Percentiles rank a stretch among this genome's conserved stretches.
Evolutionary conservation across 164 flowering plant genomes (phyloP).

Genomic region (Stephania yunnanensis): DNA sequence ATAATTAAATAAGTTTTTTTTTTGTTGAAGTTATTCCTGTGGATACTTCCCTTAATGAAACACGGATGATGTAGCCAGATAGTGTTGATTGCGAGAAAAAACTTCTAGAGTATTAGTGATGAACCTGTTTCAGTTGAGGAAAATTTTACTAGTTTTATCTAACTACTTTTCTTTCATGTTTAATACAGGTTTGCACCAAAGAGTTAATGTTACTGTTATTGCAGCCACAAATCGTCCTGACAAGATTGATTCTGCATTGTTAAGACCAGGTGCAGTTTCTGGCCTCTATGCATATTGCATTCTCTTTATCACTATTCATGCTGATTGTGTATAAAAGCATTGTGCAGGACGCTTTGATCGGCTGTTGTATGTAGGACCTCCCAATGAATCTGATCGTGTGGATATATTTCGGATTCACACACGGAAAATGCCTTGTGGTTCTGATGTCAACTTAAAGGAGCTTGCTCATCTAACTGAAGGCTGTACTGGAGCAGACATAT

Average conservation of each 20-base stretch:
- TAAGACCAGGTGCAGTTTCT: constrained; percentile 67
- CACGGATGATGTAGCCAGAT: background rate
- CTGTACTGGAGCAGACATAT: constrained; percentile 90
- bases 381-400: constrained; percentile 58
- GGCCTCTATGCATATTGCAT: constrained; percentile 8
- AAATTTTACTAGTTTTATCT: background rate
- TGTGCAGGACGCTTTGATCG: constrained; percentile 93
- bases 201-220: constrained; percentile 85
- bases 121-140: background rate
- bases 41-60: background rate
- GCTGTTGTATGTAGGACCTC: constrained; percentile 88
- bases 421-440: constrained; percentile 52
- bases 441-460: constrained; percentile 57
- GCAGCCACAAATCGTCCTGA: constrained; percentile 99
- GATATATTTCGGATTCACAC: constrained; percentile 78
- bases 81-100: background rate
- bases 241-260: constrained; percentile 89
- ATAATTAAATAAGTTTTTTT: background rate
- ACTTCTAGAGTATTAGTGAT: background rate
- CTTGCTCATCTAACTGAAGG: constrained; percentile 68
- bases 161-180: background rate
- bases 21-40: background rate
- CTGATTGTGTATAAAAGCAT: constrained; percentile 4
- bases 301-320: background rate
- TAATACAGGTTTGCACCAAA: constrained; percentile 70